Conservation (phyloP, 139 green algal species). For the Coelastrella sp. region DNA sequence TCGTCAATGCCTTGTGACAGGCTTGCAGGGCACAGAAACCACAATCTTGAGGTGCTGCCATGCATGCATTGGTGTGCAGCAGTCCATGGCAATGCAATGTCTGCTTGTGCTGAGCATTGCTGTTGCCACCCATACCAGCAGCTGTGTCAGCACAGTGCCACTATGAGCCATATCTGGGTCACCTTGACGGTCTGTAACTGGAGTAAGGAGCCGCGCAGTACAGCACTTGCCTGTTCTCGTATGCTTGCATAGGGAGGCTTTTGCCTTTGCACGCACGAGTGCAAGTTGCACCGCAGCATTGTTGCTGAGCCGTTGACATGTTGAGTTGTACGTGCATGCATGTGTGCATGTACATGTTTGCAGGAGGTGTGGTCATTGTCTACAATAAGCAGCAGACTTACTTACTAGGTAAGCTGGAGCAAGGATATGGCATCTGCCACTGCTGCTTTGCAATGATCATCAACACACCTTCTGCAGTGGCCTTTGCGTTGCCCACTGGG, state of each 20-base stretch:
- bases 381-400: constrained; percentile 70
- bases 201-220: too few species aligned
- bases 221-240: too few species aligned
- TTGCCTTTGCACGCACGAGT: background rate
- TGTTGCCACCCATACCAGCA: background rate
- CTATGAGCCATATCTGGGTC: too few species aligned
- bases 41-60: too few species aligned
- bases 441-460: background rate
- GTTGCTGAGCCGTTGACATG: background rate
- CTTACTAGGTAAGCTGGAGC: constrained; percentile 64
- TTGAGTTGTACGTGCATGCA: background rate
- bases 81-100: too few species aligned
- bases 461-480: too few species aligned
- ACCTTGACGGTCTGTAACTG: too few species aligned
- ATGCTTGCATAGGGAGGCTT: background rate
- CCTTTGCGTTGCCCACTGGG: too few species aligned
- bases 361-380: constrained; percentile 78
- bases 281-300: background rate
- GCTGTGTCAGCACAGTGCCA: background rate
- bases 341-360: constrained; percentile 10
- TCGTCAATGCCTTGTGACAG: too few species aligned
- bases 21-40: too few species aligned
- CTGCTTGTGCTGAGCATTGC: background rate
- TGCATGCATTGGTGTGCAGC: too few species aligned
- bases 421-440: background rate